Evolutionary conservation across 2,329 filamentous ascomycete species (phyloP).

Genomic region (Botrytis deweyae): DNA sequence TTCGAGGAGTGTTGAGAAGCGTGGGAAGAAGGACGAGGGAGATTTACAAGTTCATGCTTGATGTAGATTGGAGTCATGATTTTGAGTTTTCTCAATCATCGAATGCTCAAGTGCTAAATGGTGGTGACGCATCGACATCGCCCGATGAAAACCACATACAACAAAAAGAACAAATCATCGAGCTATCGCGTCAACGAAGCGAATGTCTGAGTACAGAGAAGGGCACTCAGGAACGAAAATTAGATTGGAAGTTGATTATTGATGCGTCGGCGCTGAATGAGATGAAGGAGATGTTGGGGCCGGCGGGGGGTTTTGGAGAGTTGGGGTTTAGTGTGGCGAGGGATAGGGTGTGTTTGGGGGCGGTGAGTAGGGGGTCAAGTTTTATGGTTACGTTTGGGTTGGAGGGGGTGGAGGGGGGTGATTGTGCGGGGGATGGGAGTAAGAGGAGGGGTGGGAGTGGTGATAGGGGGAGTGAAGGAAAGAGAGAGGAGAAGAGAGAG

Average conservation of each 20-base stretch:
- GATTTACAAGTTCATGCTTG: not conserved
- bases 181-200: slow-evolving; percentile 1
- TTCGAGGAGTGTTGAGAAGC: not conserved
- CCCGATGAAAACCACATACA: not conserved
- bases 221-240: slow-evolving; percentile 16
- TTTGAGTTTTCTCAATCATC: not conserved
- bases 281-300: slow-evolving; percentile 28
- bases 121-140: not conserved
- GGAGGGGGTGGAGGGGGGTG: not conserved
- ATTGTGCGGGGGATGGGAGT: not conserved
- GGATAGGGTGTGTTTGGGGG: slow-evolving; percentile 25
- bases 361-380: slow-evolving; percentile 26
- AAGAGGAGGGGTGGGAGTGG: not conserved
- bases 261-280: slow-evolving; percentile 25
- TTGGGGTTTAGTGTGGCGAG: slow-evolving; percentile 25
- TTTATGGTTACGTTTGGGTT: slow-evolving; percentile 15
- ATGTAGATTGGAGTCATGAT: not conserved
- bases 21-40: not conserved
- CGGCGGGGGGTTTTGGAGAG: slow-evolving; percentile 28
- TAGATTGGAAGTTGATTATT: slow-evolving; percentile 26
- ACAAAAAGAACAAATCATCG: slow-evolving; percentile 1
- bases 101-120: not conserved
- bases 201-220: not conserved
- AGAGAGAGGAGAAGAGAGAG: not conserved
- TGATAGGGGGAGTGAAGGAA: not conserved